Evolutionary conservation across 2,329 filamentous ascomycete genomes (phyloP), one percentile per base, ranked within the genome.

Genomic region (Beauveria medogensis): DNA sequence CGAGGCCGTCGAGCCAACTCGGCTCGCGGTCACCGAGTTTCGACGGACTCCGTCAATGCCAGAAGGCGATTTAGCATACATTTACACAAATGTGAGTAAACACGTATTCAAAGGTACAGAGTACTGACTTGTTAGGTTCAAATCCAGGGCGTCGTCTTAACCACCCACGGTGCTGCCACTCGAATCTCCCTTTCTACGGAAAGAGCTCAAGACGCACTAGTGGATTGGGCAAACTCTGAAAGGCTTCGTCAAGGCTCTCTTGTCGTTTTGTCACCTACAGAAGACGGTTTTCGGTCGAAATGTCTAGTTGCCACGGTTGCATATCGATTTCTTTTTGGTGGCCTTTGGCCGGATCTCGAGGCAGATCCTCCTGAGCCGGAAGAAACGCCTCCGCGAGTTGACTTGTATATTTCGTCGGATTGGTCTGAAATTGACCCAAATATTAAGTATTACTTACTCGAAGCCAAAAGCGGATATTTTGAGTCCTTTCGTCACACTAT

Each of bases 401-500:
- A 96, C 65, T 76, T 96, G 0, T 87, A 88, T 68, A 92, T 91
- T 75, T 82, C 83, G 0, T 82, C 83, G 0, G 72, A 80, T 8
- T 67, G 78, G 0, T 75, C 83, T 3, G 82, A 92, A 26, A 76
- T 95, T 54, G 88, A 96, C 67, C 85, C 91, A 0, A 80, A 82
- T 18, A 72, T 82, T 40, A 85, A 89, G 66, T 87, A 86, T 71
- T 73, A 92, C 12, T 96, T 96, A 90, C 75, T 96, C 0, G 91
- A 96, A 69, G 81, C 88, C 1, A 82, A 86, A 3, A 72, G 73
- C 0, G 87, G 89, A 1, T 96, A 92, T 69, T 96, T 85, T 64
- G 92, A 97, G 71, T 84, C 89, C 0, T 80, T 84, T 43, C 81
- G 90, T 0, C 85, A 96, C 69, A 87, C 86, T 0, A 78, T 97